Conservation (phyloP, 768 basidiomycete species). For the Leccinum arenicola region DNA sequence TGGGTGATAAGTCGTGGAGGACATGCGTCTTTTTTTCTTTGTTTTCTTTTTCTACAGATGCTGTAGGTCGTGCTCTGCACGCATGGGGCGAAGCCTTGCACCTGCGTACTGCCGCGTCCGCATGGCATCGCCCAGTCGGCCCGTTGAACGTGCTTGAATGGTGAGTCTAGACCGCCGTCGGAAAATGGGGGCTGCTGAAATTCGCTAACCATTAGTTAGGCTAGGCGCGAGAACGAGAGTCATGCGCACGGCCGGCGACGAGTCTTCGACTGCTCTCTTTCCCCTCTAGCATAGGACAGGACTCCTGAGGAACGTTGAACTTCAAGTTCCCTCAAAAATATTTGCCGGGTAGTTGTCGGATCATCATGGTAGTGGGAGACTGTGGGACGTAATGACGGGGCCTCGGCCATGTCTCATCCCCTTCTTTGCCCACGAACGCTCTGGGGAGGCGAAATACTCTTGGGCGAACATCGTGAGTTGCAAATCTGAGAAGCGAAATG, state of each 20-base stretch:
- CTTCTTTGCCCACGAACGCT: neutral
- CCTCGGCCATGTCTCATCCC: neutral
- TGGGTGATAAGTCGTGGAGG: slow-evolving; percentile 55
- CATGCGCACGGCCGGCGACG: neutral
- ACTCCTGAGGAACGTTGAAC: slow-evolving; percentile 6
- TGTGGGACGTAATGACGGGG: slow-evolving; percentile 7
- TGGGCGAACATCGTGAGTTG: neutral
- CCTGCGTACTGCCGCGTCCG: neutral
- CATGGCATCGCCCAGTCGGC: neutral
- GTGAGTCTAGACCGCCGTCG: neutral
- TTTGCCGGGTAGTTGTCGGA: neutral
- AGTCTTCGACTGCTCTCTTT: neutral
- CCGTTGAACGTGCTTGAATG: neutral
- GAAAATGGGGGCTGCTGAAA: neutral
- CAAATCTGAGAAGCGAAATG: neutral
- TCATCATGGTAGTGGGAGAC: neutral
- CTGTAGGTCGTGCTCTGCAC: slow-evolving; percentile 7
- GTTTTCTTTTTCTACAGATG: neutral
- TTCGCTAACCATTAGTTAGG: neutral
- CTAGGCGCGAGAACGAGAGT: neutral
- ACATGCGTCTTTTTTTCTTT: slow-evolving; percentile 18
- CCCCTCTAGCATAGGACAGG: neutral
- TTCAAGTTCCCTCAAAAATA: neutral
- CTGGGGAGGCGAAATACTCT: neutral
- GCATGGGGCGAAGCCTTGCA: slow-evolving; percentile 6